Evolutionary conservation across 106 monocot species (phyloP), one percentile per base, ranked within the genome.

Genomic region (Allium cepa): DNA sequence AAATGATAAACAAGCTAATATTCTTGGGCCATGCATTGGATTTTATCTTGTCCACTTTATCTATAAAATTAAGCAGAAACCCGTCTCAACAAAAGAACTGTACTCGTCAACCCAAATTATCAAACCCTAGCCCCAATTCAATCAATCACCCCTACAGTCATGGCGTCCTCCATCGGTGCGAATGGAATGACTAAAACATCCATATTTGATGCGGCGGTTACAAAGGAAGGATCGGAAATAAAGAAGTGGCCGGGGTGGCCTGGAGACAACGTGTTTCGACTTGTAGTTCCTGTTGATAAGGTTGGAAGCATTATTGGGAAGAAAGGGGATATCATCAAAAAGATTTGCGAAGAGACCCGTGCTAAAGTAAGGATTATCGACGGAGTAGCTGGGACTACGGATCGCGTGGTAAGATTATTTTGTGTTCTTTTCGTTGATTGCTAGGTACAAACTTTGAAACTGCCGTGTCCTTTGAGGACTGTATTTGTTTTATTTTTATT

Each of bases 211-310:
- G 26, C 67, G 11, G 57, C 61, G 60, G 64, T 67, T 18, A 53
- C 45, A 17, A 53, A 67, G 67, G 53, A 53, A 8, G 67, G 53
- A 28, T 50, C 27, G 53, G 67, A 67, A 53, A 53, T 53, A 50
- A 82, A 80, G 77, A 92, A 76, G 71, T 95, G 95, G 95, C 88
- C 95, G 0, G 95, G 91, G 47, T 95, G 95, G 95, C 95, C 95
- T 14, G 95, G 95, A 0, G 62, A 79, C 67, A 88, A 64, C 69
- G 91, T 83, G 16, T 95, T 83, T 65, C 63, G 94, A 26, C 59
- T 95, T 57, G 67, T 95, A 10, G 88, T 91, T 45, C 88, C 95
- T 8, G 81, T 91, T 15, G 51, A 69, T 17, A 95, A 88, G 75
- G 91, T 88, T 5, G 95, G 95, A 57, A 69, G 91, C 75, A 81